Conservation (phyloP, 2,329 filamentous ascomycete species). For the Pestalotiopsis sp. region DNA sequence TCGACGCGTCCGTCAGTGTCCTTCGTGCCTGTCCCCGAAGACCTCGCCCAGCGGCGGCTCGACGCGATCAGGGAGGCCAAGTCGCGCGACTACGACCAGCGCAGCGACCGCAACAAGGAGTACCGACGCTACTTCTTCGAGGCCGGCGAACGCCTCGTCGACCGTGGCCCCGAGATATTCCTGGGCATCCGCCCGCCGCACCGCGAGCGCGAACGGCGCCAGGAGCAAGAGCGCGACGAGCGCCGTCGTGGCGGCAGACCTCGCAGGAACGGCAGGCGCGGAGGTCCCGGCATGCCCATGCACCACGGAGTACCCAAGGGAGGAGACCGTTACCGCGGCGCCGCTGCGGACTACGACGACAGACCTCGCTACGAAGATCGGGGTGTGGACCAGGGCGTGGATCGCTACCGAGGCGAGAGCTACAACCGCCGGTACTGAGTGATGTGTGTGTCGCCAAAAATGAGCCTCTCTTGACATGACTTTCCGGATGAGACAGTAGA, state of each 20-base stretch:
- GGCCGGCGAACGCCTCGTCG: conserved; percentile 65
- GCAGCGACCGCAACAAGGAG: conserved; percentile 48
- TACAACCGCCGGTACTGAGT: conserved; percentile 9
- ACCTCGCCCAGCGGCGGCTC: conserved; percentile 66
- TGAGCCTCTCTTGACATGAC: neutral
- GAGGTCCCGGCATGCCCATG: conserved; percentile 28
- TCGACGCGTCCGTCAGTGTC: conserved; percentile 43
- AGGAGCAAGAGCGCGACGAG: conserved; percentile 38
- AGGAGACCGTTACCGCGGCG: conserved; percentile 34
- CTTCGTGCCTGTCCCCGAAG: conserved; percentile 62
- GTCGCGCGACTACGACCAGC: conserved; percentile 37
- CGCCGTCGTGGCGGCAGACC: conserved; percentile 25
- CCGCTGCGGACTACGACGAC: conserved; percentile 24
- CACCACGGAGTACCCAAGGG: conserved; percentile 33
- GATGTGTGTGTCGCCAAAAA: neutral
- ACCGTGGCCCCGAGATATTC: conserved; percentile 73
- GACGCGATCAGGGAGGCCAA: conserved; percentile 56
- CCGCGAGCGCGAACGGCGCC: conserved; percentile 46
- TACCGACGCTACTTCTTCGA: conserved; percentile 77
- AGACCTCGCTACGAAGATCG: conserved; percentile 23
- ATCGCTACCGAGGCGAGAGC: conserved; percentile 19
- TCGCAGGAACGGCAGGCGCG: conserved; percentile 25
- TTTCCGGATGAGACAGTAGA: too few species aligned
- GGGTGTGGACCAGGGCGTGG: conserved; percentile 18
- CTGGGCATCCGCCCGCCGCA: conserved; percentile 64